Evolutionary conservation across 768 basidiomycete species (phyloP).

Genomic region (Tulasnella sp.): DNA sequence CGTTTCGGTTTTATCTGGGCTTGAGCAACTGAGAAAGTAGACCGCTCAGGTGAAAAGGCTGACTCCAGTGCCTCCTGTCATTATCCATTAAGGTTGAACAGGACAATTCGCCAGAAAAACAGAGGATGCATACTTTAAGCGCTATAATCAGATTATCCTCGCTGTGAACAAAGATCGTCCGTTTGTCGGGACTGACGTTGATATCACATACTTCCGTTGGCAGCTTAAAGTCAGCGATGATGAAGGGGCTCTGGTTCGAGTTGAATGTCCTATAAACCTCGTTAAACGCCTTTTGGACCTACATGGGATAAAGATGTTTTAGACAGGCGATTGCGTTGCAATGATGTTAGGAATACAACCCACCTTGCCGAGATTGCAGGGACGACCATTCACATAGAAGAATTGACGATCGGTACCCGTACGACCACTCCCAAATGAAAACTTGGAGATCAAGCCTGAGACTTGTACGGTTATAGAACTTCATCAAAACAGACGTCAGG

Average conservation of each 20-base stretch:
- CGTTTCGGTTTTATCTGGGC: background rate
- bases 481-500: background rate
- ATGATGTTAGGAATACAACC: background rate
- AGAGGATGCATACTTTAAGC: slow-evolving; percentile 48
- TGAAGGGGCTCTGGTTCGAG: slow-evolving; percentile 61
- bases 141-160: slow-evolving; percentile 69
- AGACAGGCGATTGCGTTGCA: background rate
- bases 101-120: background rate
- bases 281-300: slow-evolving; percentile 85
- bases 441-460: slow-evolving; percentile 76
- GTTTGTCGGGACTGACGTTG: slow-evolving; percentile 93
- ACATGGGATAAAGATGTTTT: background rate
- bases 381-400: slow-evolving; percentile 86
- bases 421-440: slow-evolving; percentile 62
- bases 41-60: slow-evolving; percentile 56
- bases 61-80: slow-evolving; percentile 54
- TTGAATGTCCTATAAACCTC: slow-evolving; percentile 86
- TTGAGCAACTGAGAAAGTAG: slow-evolving; percentile 50
- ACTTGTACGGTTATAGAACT: slow-evolving; percentile 40
- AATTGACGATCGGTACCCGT: slow-evolving; percentile 79
- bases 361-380: slow-evolving; percentile 71
- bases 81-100: background rate
- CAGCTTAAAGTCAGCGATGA: slow-evolving; percentile 72
- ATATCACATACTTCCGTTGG: slow-evolving; percentile 77
- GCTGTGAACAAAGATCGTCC: slow-evolving; percentile 86